Percentiles rank a stretch among this genome's conserved stretches.
phyloP scores from a whole-genome alignment of 2,329 filamentous ascomycete species.

The Claviceps lovelessii region DNA sequence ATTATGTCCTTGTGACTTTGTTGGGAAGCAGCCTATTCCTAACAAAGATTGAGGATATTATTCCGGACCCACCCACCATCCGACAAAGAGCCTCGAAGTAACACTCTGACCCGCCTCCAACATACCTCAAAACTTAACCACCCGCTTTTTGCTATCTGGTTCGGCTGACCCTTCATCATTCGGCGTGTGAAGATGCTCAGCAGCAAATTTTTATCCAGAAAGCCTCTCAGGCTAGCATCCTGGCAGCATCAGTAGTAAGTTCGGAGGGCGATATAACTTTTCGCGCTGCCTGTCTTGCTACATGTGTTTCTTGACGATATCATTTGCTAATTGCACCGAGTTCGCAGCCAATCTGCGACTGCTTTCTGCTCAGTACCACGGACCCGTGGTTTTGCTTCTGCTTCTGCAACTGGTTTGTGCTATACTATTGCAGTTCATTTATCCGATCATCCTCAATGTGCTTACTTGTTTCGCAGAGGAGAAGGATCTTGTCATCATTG shows the following conservation, averaged over 20 bases:
- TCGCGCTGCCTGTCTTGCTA: constrained; percentile 1
- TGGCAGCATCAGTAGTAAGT: constrained; percentile 41
- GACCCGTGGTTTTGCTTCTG: constrained; percentile 44
- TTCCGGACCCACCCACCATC: too few relatives aligned
- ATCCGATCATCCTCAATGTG: background rate
- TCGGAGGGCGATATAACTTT: background rate
- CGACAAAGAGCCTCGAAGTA: background rate
- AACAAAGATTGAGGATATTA: too few relatives aligned
- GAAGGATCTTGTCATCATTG: constrained; percentile 94
- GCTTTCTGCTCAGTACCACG: constrained; percentile 30
- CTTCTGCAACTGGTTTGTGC: constrained; percentile 39
- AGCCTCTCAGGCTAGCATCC: constrained; percentile 38
- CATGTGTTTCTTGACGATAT: background rate
- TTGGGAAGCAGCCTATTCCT: too few relatives aligned
- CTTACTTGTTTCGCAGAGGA: constrained; percentile 47
- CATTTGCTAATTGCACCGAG: background rate
- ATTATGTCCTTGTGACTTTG: too few relatives aligned
- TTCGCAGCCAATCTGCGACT: constrained; percentile 34
- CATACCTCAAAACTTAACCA: background rate
- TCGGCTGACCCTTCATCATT: constrained; percentile 13
- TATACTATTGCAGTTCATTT: background rate
- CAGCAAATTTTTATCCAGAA: constrained; percentile 45
- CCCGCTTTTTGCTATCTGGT: constrained; percentile 6
- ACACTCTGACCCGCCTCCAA: background rate
- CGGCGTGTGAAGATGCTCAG: constrained; percentile 38